These are phyloP conservation scores for Trichophyton schoenleinii DNA, from an alignment of 2,329 filamentous ascomycete species.

Conservation along the genomic window DNA sequence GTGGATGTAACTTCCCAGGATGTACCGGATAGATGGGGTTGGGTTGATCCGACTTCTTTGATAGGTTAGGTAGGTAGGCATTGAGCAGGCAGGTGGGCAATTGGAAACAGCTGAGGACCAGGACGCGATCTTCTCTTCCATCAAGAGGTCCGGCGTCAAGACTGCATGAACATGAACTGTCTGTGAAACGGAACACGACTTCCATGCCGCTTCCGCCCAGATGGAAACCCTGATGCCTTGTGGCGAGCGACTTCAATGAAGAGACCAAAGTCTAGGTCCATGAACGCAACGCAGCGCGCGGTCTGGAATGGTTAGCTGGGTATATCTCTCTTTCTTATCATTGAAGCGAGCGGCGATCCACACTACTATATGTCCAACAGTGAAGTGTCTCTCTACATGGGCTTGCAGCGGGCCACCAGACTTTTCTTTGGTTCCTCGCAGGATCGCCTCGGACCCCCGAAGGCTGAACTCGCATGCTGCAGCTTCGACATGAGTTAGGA, in stretches of 20 bases:
- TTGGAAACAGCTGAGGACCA: too few relatives aligned
- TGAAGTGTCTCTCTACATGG: background rate
- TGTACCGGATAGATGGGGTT: background rate
- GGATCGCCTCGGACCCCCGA: background rate
- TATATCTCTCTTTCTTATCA: background rate
- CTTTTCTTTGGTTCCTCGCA: background rate
- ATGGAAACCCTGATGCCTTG: conserved; percentile 1
- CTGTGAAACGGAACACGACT: background rate
- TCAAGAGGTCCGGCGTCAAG: background rate
- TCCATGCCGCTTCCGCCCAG: conserved; percentile 1
- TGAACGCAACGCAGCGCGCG: background rate
- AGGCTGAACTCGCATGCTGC: background rate
- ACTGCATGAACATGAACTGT: conserved; percentile 1
- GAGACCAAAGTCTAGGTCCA: background rate
- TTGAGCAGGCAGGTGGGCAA: background rate
- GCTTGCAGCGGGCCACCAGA: background rate
- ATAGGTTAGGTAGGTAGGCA: too few relatives aligned
- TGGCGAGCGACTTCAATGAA: background rate
- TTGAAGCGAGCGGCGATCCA: background rate
- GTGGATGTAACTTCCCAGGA: background rate
- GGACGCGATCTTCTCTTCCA: background rate
- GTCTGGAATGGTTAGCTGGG: too few relatives aligned
- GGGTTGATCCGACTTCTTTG: background rate
- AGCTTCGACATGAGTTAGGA: background rate
- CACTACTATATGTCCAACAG: background rate